These are phyloP conservation scores for Nothophoma quercina DNA, from an alignment of 2,329 filamentous ascomycete species.

Conservation along the genomic window DNA sequence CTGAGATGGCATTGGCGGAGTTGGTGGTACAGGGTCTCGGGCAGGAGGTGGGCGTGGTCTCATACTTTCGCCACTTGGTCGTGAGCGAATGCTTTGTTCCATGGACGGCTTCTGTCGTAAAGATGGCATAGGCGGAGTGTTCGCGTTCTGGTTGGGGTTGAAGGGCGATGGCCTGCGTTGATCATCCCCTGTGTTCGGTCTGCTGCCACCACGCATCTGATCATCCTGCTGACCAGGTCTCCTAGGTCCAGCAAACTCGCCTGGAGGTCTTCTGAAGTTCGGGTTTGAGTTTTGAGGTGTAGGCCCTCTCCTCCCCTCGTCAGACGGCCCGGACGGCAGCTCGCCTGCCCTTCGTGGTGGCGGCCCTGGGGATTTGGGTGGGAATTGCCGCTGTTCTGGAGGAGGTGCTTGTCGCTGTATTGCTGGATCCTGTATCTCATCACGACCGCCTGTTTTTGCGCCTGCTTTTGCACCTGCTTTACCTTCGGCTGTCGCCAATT, in stretches of 20 bases:
- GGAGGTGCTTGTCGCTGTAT: slow-evolving; percentile 24
- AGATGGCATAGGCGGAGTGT: slow-evolving; percentile 36
- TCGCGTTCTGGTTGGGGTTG: slow-evolving; percentile 29
- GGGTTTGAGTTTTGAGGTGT: slow-evolving; percentile 22
- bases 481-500: slow-evolving; percentile 40
- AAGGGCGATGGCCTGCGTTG: slow-evolving; percentile 36
- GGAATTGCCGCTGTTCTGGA: slow-evolving; percentile 26
- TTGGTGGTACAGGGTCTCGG: slow-evolving; percentile 40
- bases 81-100: slow-evolving; percentile 44
- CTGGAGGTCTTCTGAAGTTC: slow-evolving; percentile 34
- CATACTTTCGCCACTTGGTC: slow-evolving; percentile 48
- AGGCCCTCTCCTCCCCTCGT: slow-evolving; percentile 27
- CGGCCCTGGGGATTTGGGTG: slow-evolving; percentile 33
- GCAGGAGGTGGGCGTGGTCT: slow-evolving; percentile 40
- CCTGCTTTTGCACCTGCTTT: slow-evolving; percentile 28
- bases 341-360: slow-evolving; percentile 33
- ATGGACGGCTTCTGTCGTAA: slow-evolving; percentile 44
- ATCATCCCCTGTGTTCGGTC: slow-evolving; percentile 42
- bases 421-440: slow-evolving; percentile 19
- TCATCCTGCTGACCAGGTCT: slow-evolving; percentile 32
- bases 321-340: slow-evolving; percentile 16
- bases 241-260: slow-evolving; percentile 30
- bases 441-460: slow-evolving; percentile 12
- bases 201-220: slow-evolving; percentile 25
- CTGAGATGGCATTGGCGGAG: slow-evolving; percentile 38